Evolutionary conservation across 2,329 filamentous ascomycete genomes (phyloP).

Genomic region (Nigrospora sphaerica): DNA sequence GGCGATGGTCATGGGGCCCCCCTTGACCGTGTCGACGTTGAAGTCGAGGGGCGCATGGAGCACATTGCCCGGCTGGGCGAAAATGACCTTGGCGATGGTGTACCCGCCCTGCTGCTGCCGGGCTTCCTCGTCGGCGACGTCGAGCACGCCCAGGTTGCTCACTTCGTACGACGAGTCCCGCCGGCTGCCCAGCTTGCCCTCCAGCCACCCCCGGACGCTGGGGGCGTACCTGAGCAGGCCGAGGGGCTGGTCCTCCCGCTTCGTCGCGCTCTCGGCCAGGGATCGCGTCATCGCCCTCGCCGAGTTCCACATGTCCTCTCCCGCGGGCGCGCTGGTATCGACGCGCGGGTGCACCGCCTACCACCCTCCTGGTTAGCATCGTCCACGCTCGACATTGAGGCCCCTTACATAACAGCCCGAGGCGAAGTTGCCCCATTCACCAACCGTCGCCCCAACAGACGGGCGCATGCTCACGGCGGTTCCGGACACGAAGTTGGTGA

Average conservation of each 20-base stretch:
- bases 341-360: conserved; percentile 11
- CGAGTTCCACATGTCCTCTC: conserved; percentile 23
- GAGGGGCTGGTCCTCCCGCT: conserved; percentile 20
- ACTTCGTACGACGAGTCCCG: conserved; percentile 35
- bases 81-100: conserved; percentile 28
- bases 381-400: no score
- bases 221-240: conserved; percentile 33
- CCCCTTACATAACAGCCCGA: conserved; percentile 15
- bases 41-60: conserved; percentile 28
- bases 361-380: no score
- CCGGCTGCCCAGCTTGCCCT: conserved; percentile 25
- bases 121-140: conserved; percentile 6
- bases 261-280: conserved; percentile 22
- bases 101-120: neutral
- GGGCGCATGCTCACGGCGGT: conserved; percentile 33
- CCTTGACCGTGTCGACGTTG: conserved; percentile 31
- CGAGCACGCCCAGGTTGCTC: conserved; percentile 35
- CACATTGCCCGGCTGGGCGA: conserved; percentile 34
- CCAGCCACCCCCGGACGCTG: conserved; percentile 30
- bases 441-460: conserved; percentile 18
- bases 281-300: conserved; percentile 21
- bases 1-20: conserved; percentile 27
- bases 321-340: neutral
- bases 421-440: conserved; percentile 29
- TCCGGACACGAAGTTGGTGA: conserved; percentile 27